Evolutionary conservation across 768 basidiomycete species (phyloP).

Genomic region (Cystofilobasidium ferigula): DNA sequence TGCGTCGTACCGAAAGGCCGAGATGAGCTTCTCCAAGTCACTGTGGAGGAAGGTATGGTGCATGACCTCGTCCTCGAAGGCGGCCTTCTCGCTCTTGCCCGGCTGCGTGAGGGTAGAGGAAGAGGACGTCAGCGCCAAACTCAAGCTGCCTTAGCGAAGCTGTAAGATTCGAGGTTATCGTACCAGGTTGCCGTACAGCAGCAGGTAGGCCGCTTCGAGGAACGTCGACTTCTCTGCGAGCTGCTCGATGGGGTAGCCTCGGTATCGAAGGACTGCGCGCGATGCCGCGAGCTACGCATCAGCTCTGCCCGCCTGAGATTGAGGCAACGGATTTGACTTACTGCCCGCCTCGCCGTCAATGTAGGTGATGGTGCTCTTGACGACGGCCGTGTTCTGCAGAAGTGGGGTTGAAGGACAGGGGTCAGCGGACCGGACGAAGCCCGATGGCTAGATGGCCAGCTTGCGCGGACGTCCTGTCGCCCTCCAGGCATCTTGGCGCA

Average conservation of each 20-base stretch:
- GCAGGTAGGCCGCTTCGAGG: slow-evolving; percentile 72
- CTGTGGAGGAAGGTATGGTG: slow-evolving; percentile 75
- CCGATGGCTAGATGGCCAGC: too few species aligned
- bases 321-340: slow-evolving; percentile 35
- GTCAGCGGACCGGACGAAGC: slow-evolving; percentile 34
- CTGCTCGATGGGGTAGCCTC: slow-evolving; percentile 88
- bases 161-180: not conserved
- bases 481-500: too few species aligned
- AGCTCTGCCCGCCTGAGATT: too few species aligned
- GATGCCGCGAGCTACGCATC: too few species aligned
- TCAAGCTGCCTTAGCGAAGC: not conserved
- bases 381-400: slow-evolving; percentile 36
- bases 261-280: slow-evolving; percentile 34
- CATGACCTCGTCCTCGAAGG: slow-evolving; percentile 65
- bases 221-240: slow-evolving; percentile 68
- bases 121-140: not conserved
- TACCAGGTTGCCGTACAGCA: slow-evolving; percentile 67
- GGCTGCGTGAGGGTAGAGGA: slow-evolving; percentile 3
- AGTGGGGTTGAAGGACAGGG: slow-evolving; percentile 39
- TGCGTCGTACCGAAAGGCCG: slow-evolving; percentile 19
- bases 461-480: too few species aligned
- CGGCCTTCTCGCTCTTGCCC: slow-evolving; percentile 6
- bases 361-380: slow-evolving; percentile 55
- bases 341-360: slow-evolving; percentile 82
- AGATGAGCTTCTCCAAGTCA: slow-evolving; percentile 46